Base-by-base conservation (phyloP, 352 stramenopile genomes). In the Globisporangium carolinianum region DNA sequence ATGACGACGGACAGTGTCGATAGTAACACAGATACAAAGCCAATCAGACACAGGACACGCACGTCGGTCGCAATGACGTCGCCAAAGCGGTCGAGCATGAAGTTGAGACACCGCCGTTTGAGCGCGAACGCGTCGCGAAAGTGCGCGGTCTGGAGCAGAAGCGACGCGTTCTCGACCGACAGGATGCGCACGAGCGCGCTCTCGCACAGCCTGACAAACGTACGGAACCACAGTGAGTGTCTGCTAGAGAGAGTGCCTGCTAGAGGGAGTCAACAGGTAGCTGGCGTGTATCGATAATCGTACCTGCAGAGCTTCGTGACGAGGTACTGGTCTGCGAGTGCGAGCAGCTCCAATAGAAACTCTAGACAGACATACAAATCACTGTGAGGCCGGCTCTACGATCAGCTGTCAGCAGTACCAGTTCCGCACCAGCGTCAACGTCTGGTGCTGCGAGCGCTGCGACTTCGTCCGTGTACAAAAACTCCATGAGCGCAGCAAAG, bases 401-500 rank as follows among this genome's bases (percentile, higher is more conserved):
- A 17, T 47, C 12, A 14, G 15, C 42, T 17, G 42, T 47, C 42
- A 7, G 4, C 5, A 32, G 11, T 14, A 47, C 7, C 42, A 12
- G 42, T 17, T 5, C 17, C 58, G 15, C 53, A 89, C 79, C 76
- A 56, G 76, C 66, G 47, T 70, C 71, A 38, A 80, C 6, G 50
- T 78, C 69, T 0, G 53, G 48, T 49, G 60, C 61, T 39, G 61
- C 17, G 6, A 94, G 63, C 6, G 62, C 66, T 2, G 51, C 52
- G 2, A 95, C 86, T 62, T 89, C 68, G 50, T 96, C 89, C 12
- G 87, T 95, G 67, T 97, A 97, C 6, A 97, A 64, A 57, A 88
- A 97, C 61, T 96, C 87, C 47, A 97, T 75, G 48, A 97, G 67
- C 24, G 80, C 79, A 32, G 83, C 61, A 53, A 97, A 95, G 6